Conservation (phyloP, 306 rosid species). For the Malus domestica region DNA sequence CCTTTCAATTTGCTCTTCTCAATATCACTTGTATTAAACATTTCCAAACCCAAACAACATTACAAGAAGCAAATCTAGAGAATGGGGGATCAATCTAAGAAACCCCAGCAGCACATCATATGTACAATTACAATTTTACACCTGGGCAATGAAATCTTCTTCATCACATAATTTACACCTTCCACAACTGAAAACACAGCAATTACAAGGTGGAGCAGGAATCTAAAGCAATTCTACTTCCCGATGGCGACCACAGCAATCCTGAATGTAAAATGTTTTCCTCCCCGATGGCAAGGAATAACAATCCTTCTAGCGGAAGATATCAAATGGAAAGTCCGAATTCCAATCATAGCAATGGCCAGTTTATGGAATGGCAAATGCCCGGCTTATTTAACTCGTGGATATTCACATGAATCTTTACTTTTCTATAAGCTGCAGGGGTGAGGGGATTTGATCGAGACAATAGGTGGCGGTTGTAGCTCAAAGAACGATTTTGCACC, state of each 20-base stretch:
- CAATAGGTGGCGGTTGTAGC: slow-evolving; percentile 51
- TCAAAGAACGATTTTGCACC: slow-evolving; percentile 45
- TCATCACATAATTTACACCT: not conserved
- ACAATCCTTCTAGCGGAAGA: slow-evolving; percentile 5
- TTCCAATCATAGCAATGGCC: slow-evolving; percentile 1
- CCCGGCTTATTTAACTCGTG: slow-evolving; percentile 22
- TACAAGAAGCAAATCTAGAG: not conserved
- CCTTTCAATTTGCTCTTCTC: no score
- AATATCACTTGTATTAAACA: not conserved
- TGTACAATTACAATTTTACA: slow-evolving; percentile 8
- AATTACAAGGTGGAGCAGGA: slow-evolving; percentile 9
- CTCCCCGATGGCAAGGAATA: not conserved
- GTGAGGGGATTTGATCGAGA: slow-evolving; percentile 37
- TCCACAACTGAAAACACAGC: not conserved
- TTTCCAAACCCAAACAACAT: slow-evolving; percentile 13
- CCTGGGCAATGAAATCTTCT: slow-evolving; percentile 13
- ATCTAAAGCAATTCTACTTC: slow-evolving; percentile 4
- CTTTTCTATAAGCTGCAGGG: slow-evolving; percentile 16
- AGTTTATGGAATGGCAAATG: slow-evolving; percentile 15
- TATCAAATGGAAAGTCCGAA: slow-evolving; percentile 3
- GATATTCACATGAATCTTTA: slow-evolving; percentile 14
- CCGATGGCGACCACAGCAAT: not conserved
- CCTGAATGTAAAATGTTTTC: not conserved
- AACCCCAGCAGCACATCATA: slow-evolving; percentile 16
- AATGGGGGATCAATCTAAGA: slow-evolving; percentile 21